Evolutionary conservation across 2,329 filamentous ascomycete species (phyloP), one percentile per base, ranked within the genome.

Genomic region (Cladosporium sphaerospermum): DNA sequence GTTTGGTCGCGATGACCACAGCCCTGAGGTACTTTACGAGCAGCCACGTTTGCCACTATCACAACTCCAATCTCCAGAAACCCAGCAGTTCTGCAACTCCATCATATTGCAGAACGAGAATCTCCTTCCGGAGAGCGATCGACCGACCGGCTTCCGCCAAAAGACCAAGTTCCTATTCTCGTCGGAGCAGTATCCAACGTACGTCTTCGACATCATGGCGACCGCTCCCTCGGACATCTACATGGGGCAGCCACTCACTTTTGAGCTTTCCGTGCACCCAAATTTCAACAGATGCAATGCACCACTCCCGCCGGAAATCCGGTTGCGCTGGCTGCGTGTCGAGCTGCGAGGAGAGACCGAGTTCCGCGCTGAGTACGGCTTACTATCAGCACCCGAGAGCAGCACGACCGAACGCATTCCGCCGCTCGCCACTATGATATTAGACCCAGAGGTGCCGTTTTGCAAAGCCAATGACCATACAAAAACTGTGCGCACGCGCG

Each of bases 141-240:
- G 60, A 5, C 59, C 60, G 6, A 41, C 31, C 23, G 58, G 58
- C 2, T 58, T 61, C 45, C 57, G 59, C 32, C 49, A 58, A 45
- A 62, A 60, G 33, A 54, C 60, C 10, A 62, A 56, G 34, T 58
- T 58, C 9, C 54, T 59, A 11, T 59, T 61, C 42, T 57, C 51
- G 5, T 57, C 59, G 2, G 56, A 49, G 19, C 47, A 57, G 18
- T 61, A 59, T 19, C 59, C 60, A 4, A 57, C 43, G 5, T 58
- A 61, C 39, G 48, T 49, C 4, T 46, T 60, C 49, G 56, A 61
- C 9, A 45, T 61, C 9, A 23, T 41, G 4, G 16, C 23, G 3
- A 41, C 37, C 16, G 43, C 33, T 8, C 50, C 50, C 7, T 23
- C 23, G 10, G 44, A 53, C 16, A 19, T 53, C 4, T 37, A 31